Evolutionary conservation across 352 stramenopile species (phyloP).

Genomic region (Phytopythium boreale): DNA sequence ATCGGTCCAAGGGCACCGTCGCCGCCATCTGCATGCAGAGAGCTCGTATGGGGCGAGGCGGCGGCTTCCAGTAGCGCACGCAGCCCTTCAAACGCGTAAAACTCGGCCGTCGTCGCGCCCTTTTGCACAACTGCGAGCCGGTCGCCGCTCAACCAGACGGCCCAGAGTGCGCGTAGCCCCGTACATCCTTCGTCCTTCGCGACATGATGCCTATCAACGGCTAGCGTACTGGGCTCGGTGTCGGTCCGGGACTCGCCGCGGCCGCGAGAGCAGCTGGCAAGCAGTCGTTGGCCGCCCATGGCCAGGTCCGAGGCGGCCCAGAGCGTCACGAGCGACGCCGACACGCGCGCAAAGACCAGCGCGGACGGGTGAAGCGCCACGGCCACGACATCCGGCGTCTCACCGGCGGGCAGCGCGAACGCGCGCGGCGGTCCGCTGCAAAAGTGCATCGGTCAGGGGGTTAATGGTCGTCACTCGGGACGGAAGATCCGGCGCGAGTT

Average conservation of each 20-base stretch:
- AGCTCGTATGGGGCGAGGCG: constrained; percentile 9
- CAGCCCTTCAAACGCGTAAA: constrained; percentile 68
- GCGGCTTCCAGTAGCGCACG: constrained; percentile 15
- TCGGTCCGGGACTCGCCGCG: constrained; percentile 18
- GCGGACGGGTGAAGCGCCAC: constrained; percentile 50
- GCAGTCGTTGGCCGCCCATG: constrained; percentile 23
- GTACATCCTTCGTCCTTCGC: constrained; percentile 11
- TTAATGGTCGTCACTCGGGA: too few species aligned
- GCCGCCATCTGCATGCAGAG: neutral
- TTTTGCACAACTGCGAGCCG: constrained; percentile 66
- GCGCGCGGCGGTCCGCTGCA: constrained; percentile 62
- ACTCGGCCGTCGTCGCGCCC: constrained; percentile 54
- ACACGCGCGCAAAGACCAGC: constrained; percentile 59
- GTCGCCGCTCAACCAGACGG: constrained; percentile 49
- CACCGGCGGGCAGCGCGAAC: constrained; percentile 39
- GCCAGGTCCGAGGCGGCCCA: constrained; percentile 45
- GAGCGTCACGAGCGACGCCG: constrained; percentile 33
- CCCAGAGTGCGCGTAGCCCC: constrained; percentile 37
- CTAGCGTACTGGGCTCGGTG: constrained; percentile 5
- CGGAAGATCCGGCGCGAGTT: neutral
- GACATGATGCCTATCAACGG: neutral
- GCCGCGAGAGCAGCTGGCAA: constrained; percentile 31
- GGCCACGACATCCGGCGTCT: constrained; percentile 39
- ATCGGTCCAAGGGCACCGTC: neutral
- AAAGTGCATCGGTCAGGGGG: constrained; percentile 62